A percentile compares a stretch with the other conserved stretches of the same genome.
Conservation (phyloP, 1,284 basidiomycete species). For the Apiotrichum porosum region DNA sequence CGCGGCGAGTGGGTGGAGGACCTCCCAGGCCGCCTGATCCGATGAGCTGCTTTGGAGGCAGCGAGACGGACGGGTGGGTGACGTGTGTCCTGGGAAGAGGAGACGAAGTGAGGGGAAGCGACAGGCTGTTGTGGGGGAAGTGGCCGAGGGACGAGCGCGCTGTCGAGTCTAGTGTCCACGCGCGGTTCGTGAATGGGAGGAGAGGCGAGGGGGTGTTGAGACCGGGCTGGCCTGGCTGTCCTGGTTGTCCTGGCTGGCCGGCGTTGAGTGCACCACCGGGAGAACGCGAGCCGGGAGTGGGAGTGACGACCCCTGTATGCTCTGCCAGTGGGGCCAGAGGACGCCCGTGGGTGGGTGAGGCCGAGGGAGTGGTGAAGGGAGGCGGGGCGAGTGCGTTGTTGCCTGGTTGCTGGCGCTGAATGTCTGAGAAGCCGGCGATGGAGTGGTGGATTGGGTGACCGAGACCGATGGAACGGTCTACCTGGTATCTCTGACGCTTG, state of each 20-base stretch:
- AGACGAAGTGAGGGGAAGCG: constrained; percentile 8
- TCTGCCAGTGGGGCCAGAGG: no score
- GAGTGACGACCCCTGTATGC: no score
- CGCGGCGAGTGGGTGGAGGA: neutral
- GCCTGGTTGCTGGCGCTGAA: no score
- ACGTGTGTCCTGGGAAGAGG: constrained; percentile 1
- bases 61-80: neutral
- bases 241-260: neutral
- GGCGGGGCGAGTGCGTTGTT: no score
- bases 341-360: no score
- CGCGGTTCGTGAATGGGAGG: neutral
- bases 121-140: constrained; percentile 13
- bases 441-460: neutral
- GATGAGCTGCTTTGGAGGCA: neutral
- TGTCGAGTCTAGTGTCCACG: constrained; percentile 13
- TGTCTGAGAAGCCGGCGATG: no score
- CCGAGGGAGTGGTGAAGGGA: no score
- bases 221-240: neutral
- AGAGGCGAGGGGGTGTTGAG: neutral
- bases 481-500: constrained; percentile 6
- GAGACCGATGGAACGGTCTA: neutral
- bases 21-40: neutral
- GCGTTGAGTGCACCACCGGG: no score
- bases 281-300: no score
- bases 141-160: constrained; percentile 13